Conservation (phyloP, 257 asterid genomes). For the Scutellaria galericulata region DNA sequence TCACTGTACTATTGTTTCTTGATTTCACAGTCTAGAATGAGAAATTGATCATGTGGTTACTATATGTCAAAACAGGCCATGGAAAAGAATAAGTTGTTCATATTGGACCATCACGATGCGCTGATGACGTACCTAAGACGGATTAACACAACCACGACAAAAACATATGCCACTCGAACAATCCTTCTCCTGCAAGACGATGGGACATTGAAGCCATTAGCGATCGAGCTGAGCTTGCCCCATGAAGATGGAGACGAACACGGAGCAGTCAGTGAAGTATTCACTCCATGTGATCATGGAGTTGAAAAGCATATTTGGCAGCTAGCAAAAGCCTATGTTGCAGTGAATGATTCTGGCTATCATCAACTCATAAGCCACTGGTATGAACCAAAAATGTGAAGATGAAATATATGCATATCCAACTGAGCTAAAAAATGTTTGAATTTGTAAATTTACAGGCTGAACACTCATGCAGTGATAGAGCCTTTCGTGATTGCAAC, state of each 20-base stretch:
- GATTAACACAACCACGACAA: constrained; percentile 69
- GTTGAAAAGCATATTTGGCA: constrained; percentile 77
- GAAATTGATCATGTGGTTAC: constrained; percentile 3
- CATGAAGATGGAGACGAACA: constrained; percentile 58
- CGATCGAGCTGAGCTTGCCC: constrained; percentile 87
- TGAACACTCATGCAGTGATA: constrained; percentile 90
- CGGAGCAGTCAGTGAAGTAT: constrained; percentile 72
- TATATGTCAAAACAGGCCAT: constrained; percentile 57
- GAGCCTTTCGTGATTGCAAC: constrained; percentile 93
- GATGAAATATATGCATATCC: neutral
- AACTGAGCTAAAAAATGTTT: neutral
- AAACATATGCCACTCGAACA: constrained; percentile 84
- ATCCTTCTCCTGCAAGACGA: constrained; percentile 75
- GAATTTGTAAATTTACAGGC: constrained; percentile 52
- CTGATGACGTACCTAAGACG: constrained; percentile 77
- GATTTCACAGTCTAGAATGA: neutral
- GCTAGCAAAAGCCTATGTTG: constrained; percentile 91
- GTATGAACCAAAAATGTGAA: constrained; percentile 37
- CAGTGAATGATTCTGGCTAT: constrained; percentile 88
- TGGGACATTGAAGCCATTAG: constrained; percentile 86
- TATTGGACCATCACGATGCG: constrained; percentile 86
- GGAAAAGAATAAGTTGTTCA: constrained; percentile 54
- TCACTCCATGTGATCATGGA: constrained; percentile 70
- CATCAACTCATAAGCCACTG: constrained; percentile 98
- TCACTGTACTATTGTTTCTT: neutral